phyloP scores from a whole-genome alignment of 768 basidiomycete genomes.

The Serendipita sp. region DNA sequence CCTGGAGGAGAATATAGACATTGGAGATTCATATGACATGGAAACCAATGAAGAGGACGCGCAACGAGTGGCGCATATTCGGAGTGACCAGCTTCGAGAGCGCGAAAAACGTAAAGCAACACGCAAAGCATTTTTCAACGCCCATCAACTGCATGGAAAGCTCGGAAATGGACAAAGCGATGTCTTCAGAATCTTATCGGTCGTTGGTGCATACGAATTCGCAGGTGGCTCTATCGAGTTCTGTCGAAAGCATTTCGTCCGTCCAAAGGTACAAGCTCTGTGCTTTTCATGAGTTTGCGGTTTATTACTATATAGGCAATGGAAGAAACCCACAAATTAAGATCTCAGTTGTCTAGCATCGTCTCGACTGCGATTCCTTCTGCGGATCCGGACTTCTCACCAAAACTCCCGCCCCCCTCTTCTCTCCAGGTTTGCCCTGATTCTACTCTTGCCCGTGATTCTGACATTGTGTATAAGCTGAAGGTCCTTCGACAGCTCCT shows the following conservation, averaged over 20 bases:
- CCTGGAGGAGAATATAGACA: conserved; percentile 42
- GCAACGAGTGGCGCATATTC: conserved; percentile 27
- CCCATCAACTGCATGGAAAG: conserved; percentile 64
- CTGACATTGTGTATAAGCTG: conserved; percentile 30
- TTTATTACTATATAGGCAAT: conserved; percentile 46
- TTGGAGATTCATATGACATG: conserved; percentile 9
- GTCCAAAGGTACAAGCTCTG: conserved; percentile 48
- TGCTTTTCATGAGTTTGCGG: not conserved
- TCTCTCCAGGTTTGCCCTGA: conserved; percentile 45
- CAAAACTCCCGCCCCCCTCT: conserved; percentile 57
- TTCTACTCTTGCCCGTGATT: not conserved
- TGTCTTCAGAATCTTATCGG: conserved; percentile 71
- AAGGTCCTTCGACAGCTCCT: conserved; percentile 81
- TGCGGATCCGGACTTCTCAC: conserved; percentile 38
- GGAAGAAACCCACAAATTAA: conserved; percentile 96
- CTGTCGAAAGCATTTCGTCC: conserved; percentile 78
- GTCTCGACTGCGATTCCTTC: conserved; percentile 63
- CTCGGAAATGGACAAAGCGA: conserved; percentile 75
- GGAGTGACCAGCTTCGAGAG: conserved; percentile 28
- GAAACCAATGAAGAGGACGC: conserved; percentile 2
- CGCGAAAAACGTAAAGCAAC: conserved; percentile 44
- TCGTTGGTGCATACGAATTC: conserved; percentile 94
- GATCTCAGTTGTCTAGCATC: conserved; percentile 74
- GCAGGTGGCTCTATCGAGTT: conserved; percentile 66
- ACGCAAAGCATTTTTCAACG: conserved; percentile 66